These are phyloP conservation scores for Colletotrichum gigasporum DNA, from an alignment of 2,329 filamentous ascomycete species.

Conservation along the genomic window DNA sequence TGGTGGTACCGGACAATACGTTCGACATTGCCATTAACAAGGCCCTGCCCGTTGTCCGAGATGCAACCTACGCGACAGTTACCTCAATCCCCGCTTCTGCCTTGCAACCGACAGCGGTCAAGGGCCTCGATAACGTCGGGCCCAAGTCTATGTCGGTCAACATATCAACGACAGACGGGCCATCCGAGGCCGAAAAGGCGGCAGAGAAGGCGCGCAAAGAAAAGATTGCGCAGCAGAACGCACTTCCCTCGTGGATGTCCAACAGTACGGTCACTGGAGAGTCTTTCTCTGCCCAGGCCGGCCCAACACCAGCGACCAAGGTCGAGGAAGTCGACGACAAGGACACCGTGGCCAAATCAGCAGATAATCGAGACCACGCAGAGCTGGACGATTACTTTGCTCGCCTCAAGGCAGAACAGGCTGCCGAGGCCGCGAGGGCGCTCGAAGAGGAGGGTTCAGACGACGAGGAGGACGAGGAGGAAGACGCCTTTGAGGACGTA, in stretches of 20 bases:
- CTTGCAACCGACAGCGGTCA: slow-evolving; percentile 72
- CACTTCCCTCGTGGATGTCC: slow-evolving; percentile 76
- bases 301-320: slow-evolving; percentile 41
- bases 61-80: slow-evolving; percentile 65
- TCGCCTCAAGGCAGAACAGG: slow-evolving; percentile 70
- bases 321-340: slow-evolving; percentile 59
- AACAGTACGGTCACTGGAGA: slow-evolving; percentile 74
- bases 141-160: slow-evolving; percentile 76
- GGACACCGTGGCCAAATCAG: slow-evolving; percentile 49
- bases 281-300: slow-evolving; percentile 59
- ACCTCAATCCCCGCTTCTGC: slow-evolving; percentile 67
- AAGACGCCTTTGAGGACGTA: slow-evolving; percentile 61
- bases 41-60: slow-evolving; percentile 71
- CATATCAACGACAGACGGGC: slow-evolving; percentile 73
- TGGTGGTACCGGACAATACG: slow-evolving; percentile 77
- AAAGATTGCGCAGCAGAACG: slow-evolving; percentile 73
- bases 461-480: slow-evolving; percentile 46
- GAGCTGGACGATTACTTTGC: slow-evolving; percentile 75
- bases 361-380: slow-evolving; percentile 62
- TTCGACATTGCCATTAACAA: slow-evolving; percentile 75
- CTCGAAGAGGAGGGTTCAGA: slow-evolving; percentile 38
- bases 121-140: slow-evolving; percentile 72
- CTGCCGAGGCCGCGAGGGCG: slow-evolving; percentile 49
- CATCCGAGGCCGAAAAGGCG: slow-evolving; percentile 72
- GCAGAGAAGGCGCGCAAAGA: slow-evolving; percentile 73